Conservation (phyloP, 2,329 filamentous ascomycete genomes). For the Fusarium lyarnte region DNA sequence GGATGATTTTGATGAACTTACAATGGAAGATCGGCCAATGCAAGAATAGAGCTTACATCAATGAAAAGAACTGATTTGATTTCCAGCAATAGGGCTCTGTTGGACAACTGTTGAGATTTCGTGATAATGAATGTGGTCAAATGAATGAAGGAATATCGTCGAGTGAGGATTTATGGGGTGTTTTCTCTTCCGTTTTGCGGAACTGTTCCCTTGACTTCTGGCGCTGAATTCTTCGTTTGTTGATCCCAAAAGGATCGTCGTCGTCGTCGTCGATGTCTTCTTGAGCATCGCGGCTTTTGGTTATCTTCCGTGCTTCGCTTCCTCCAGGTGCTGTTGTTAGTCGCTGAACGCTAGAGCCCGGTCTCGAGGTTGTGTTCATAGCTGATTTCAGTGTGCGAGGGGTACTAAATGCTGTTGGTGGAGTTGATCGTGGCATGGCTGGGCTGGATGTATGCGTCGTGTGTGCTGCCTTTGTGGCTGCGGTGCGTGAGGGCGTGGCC, state of each 20-base stretch:
- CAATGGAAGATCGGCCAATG: slow-evolving; percentile 46
- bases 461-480: slow-evolving; percentile 8
- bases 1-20: slow-evolving; percentile 91
- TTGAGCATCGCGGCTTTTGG: not conserved
- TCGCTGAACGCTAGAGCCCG: not conserved
- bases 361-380: slow-evolving; percentile 3
- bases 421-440: slow-evolving; percentile 7
- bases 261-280: slow-evolving; percentile 46
- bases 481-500: slow-evolving; percentile 24
- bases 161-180: slow-evolving; percentile 26
- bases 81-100: not conserved
- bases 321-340: slow-evolving; percentile 9
- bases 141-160: slow-evolving; percentile 52
- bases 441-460: slow-evolving; percentile 11
- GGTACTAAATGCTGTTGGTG: slow-evolving; percentile 22
- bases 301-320: not conserved
- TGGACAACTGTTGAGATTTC: not conserved
- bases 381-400: slow-evolving; percentile 17
- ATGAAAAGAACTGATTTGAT: slow-evolving; percentile 40
- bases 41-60: slow-evolving; percentile 47
- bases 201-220: slow-evolving; percentile 46
- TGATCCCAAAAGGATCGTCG: slow-evolving; percentile 50
- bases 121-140: slow-evolving; percentile 29
- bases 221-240: slow-evolving; percentile 44
- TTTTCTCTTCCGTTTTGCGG: slow-evolving; percentile 28